Conservation (phyloP, 2,329 filamentous ascomycete genomes). For the Berkeleyomyces rouxiae region DNA sequence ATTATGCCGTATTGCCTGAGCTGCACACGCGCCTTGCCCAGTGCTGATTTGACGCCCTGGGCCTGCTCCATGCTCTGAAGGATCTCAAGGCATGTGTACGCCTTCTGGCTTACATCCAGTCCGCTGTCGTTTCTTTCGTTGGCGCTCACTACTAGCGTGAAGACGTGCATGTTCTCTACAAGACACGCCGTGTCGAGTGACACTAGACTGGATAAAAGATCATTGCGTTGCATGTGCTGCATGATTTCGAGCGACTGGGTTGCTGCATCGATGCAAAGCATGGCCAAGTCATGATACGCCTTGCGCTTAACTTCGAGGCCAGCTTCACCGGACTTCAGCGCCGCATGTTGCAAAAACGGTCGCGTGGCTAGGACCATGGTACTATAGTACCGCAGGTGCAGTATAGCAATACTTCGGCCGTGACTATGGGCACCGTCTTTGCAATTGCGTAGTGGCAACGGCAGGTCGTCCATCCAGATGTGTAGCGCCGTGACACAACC, state of each 20-base stretch:
- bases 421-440: conserved; percentile 16
- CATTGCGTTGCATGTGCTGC: conserved; percentile 15
- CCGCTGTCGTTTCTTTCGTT: conserved; percentile 2
- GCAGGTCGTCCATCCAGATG: conserved; percentile 16
- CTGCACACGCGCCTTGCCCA: not conserved
- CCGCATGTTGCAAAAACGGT: conserved; percentile 17
- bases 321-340: conserved; percentile 10
- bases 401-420: conserved; percentile 17
- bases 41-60: conserved; percentile 12
- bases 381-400: conserved; percentile 15
- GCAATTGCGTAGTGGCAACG: conserved; percentile 17
- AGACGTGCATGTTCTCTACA: conserved; percentile 18
- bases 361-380: conserved; percentile 13
- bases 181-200: conserved; percentile 16
- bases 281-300: conserved; percentile 16
- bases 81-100: conserved; percentile 15
- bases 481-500: conserved; percentile 14
- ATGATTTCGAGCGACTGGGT: conserved; percentile 15
- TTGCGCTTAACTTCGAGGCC: conserved; percentile 15
- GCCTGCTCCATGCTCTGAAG: conserved; percentile 19
- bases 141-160: conserved; percentile 16
- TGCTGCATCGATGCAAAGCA: conserved; percentile 17
- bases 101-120: conserved; percentile 4
- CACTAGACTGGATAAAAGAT: conserved; percentile 16
- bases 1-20: not conserved